These are phyloP conservation scores for Arthroderma uncinatum DNA, from an alignment of 2,329 filamentous ascomycete species.

Conservation along the genomic window DNA sequence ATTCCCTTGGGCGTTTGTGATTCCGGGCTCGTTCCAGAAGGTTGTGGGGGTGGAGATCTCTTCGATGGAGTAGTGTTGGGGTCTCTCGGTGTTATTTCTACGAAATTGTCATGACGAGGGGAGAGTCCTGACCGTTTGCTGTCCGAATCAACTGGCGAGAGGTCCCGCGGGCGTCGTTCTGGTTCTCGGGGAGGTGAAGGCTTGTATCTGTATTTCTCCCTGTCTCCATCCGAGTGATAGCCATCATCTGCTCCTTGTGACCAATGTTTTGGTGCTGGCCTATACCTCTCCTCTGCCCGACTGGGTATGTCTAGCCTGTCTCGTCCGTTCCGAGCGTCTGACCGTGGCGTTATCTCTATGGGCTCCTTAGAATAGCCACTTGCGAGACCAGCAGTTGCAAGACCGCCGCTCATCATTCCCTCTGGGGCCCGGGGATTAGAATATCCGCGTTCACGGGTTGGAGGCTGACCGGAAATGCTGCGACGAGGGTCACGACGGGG, in stretches of 20 bases:
- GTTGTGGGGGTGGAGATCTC: slow-evolving; percentile 27
- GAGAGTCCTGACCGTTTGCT: not conserved
- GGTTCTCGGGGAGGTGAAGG: not conserved
- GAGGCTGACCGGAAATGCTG: not conserved
- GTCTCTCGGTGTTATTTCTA: not conserved
- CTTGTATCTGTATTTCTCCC: slow-evolving; percentile 2
- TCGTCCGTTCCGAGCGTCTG: slow-evolving; percentile 17
- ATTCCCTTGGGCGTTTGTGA: slow-evolving; percentile 58
- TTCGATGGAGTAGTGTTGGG: not conserved
- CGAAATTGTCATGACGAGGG: not conserved
- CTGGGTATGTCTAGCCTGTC: slow-evolving; percentile 18
- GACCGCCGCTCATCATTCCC: slow-evolving; percentile 16
- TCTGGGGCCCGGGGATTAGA: not conserved
- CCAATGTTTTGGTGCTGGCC: not conserved
- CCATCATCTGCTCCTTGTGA: not conserved
- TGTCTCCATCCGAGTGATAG: slow-evolving; percentile 6
- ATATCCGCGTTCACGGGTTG: not conserved
- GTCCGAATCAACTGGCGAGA: not conserved
- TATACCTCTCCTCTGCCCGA: not conserved
- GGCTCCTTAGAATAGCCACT: slow-evolving; percentile 22
- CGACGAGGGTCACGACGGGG: slow-evolving; percentile 2
- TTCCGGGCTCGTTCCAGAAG: slow-evolving; percentile 44
- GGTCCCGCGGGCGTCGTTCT: not conserved
- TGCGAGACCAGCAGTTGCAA: slow-evolving; percentile 29
- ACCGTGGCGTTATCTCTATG: slow-evolving; percentile 16